Evolutionary conservation across 2,329 filamentous ascomycete genomes (phyloP), one percentile per base, ranked within the genome.

Genomic region (Trichothecium sympodiale): DNA sequence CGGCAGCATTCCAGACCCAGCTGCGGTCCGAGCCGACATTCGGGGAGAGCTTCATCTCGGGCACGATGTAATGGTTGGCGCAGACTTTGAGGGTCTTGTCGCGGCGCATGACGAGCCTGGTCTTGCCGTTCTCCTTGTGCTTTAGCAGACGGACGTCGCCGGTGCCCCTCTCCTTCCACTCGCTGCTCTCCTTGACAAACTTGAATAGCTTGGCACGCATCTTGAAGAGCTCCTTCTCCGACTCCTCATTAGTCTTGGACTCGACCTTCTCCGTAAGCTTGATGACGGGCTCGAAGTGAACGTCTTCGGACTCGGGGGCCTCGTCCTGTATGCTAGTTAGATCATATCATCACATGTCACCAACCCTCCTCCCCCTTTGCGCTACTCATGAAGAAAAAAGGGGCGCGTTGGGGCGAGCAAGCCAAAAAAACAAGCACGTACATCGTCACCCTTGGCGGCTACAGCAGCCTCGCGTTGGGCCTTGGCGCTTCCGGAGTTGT

Each of bases 71-170:
- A 75, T 98, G 91, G 74, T 98, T 98, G 59, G 91, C 91, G 80
- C 91, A 98, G 65, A 98, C 91, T 77, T 98, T 98, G 69, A 96
- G 79, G 42, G 91, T 98, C 85, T 96, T 96, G 73, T 98, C 91
- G 60, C 91, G 78, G 62, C 91, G 83, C 91, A 98, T 98, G 51
- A 98, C 91, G 53, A 98, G 71, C 52, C 91, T 80, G 40, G 88
- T 94, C 81, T 96, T 96, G 65, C 83, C 79, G 62, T 94, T 95
- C 71, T 95, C 88, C 76, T 87, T 91, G 74, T 98, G 91, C 80
- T 95, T 96, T 58, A 98, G 73, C 62, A 98, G 74, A 56, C 89
- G 79, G 45, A 96, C 88, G 54, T 96, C 89, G 52, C 91, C 91
- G 46, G 91, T 96, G 46, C 91, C 91, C 57, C 91, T 83, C 78